Percentiles rank a stretch among this genome's conserved stretches.
Conservation (phyloP, 2,329 filamentous ascomycete genomes). For the Colletotrichum endophyticum region DNA sequence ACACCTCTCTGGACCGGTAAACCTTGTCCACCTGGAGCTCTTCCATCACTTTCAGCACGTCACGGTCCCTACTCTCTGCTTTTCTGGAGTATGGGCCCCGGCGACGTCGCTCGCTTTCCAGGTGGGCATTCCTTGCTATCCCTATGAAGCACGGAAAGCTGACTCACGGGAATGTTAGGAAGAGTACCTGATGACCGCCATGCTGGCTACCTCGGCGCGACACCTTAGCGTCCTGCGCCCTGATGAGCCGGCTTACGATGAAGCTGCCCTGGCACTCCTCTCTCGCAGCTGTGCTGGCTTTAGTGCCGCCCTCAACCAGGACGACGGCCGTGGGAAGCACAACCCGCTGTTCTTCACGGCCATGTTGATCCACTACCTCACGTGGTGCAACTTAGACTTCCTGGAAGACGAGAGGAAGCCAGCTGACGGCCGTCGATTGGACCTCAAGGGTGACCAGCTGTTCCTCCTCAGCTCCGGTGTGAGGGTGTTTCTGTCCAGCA, state of each 20-base stretch:
- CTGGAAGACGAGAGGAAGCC: constrained; percentile 16
- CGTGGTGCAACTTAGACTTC: constrained; percentile 31
- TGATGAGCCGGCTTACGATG: constrained; percentile 19
- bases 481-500: constrained; percentile 1
- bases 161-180: constrained; percentile 17
- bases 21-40: constrained; percentile 34
- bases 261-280: constrained; percentile 25
- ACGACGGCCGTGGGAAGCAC: neutral
- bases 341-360: constrained; percentile 26
- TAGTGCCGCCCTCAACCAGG: constrained; percentile 22
- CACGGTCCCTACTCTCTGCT: constrained; percentile 29
- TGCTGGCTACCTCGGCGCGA: constrained; percentile 25
- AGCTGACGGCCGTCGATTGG: neutral
- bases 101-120: constrained; percentile 31
- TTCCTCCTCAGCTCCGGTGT: constrained; percentile 32
- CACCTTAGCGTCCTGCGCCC: constrained; percentile 25
- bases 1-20: constrained; percentile 19
- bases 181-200: constrained; percentile 30
- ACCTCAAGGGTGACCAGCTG: constrained; percentile 30
- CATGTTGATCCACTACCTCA: constrained; percentile 33
- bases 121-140: constrained; percentile 7
- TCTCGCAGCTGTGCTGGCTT: constrained; percentile 27
- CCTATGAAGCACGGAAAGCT: neutral
- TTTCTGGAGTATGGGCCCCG: constrained; percentile 29
- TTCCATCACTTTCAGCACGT: constrained; percentile 32